A percentile compares a stretch with the other conserved stretches of the same genome.
These are phyloP conservation scores for Solanum clarkiae DNA, from an alignment of 257 asterid genomes.

Conservation along the genomic window DNA sequence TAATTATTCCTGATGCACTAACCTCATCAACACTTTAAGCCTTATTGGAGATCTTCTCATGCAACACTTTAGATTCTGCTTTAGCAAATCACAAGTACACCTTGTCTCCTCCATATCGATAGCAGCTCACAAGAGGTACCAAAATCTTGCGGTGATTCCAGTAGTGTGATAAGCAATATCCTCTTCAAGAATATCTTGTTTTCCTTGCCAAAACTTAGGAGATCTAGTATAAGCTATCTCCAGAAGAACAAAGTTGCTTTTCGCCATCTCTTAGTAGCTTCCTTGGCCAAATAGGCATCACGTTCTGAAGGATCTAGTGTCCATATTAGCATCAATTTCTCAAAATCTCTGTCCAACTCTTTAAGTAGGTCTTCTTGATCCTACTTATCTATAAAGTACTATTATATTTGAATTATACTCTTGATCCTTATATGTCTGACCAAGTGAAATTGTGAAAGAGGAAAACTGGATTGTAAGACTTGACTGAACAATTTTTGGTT, in stretches of 20 bases:
- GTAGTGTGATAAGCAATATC: constrained; percentile 79
- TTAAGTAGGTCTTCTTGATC: background rate
- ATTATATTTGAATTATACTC: background rate
- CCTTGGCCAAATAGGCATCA: constrained; percentile 68
- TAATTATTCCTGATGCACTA: background rate
- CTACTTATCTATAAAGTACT: background rate
- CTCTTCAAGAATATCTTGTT: constrained; percentile 66
- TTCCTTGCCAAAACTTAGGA: constrained; percentile 56
- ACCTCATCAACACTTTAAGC: constrained; percentile 61
- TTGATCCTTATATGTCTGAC: background rate
- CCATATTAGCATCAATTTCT: constrained; percentile 65
- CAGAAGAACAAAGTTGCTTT: constrained; percentile 57
- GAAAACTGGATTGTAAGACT: background rate
- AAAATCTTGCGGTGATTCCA: constrained; percentile 72
- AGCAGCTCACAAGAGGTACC: constrained; percentile 67
- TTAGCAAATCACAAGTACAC: constrained; percentile 77
- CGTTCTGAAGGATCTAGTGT: constrained; percentile 64
- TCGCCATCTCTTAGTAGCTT: constrained; percentile 64
- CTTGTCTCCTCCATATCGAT: constrained; percentile 73
- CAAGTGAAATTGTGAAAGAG: background rate
- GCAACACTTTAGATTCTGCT: constrained; percentile 72
- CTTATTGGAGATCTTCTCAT: constrained; percentile 63
- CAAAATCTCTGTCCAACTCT: too few relatives aligned
- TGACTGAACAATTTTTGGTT: background rate
- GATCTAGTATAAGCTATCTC: constrained; percentile 87